Conservation (phyloP, 2,329 filamentous ascomycete species). For the Sarocladium strictum region DNA sequence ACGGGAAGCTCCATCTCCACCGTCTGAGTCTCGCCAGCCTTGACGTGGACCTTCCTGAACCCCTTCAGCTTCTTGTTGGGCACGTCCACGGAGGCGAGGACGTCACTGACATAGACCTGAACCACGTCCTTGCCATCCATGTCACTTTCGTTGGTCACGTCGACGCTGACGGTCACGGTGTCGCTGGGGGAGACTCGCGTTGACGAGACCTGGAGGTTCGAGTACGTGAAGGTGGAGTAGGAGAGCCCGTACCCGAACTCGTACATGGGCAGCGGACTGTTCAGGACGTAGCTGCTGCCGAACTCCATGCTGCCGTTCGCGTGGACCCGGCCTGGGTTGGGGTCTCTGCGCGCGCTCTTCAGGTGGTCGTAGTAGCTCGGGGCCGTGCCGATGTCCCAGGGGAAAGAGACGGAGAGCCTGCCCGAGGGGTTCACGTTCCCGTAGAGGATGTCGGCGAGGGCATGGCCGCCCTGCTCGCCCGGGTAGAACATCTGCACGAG, state of each 20-base stretch:
- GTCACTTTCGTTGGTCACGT: constrained; percentile 53
- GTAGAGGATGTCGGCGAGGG: constrained; percentile 60
- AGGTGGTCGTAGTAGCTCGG: constrained; percentile 69
- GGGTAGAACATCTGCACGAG: constrained; percentile 72
- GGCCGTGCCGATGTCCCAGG: constrained; percentile 58
- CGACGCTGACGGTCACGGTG: constrained; percentile 51
- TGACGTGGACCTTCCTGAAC: constrained; percentile 59
- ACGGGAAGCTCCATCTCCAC: constrained; percentile 48
- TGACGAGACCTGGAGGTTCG: constrained; percentile 43
- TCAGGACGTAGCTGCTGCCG: constrained; percentile 59
- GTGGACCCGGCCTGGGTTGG: constrained; percentile 46
- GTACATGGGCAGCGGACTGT: constrained; percentile 54
- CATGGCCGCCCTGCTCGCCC: constrained; percentile 61
- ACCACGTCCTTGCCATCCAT: constrained; percentile 61
- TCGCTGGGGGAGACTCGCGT: constrained; percentile 40
- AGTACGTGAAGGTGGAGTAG: constrained; percentile 59
- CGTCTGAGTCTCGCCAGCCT: constrained; percentile 51
- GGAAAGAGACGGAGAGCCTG: constrained; percentile 61
- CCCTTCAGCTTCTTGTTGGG: constrained; percentile 61
- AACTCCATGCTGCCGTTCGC: constrained; percentile 57
- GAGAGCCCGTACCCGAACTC: constrained; percentile 61
- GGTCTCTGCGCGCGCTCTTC: constrained; percentile 54
- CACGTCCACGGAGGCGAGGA: constrained; percentile 55
- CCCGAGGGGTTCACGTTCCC: constrained; percentile 61
- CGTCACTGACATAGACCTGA: constrained; percentile 61